A percentile compares a stretch with the other conserved stretches of the same genome.
These are phyloP conservation scores for Canariomyces notabilis DNA, from an alignment of 2,329 filamentous ascomycete genomes.

Conservation along the genomic window DNA sequence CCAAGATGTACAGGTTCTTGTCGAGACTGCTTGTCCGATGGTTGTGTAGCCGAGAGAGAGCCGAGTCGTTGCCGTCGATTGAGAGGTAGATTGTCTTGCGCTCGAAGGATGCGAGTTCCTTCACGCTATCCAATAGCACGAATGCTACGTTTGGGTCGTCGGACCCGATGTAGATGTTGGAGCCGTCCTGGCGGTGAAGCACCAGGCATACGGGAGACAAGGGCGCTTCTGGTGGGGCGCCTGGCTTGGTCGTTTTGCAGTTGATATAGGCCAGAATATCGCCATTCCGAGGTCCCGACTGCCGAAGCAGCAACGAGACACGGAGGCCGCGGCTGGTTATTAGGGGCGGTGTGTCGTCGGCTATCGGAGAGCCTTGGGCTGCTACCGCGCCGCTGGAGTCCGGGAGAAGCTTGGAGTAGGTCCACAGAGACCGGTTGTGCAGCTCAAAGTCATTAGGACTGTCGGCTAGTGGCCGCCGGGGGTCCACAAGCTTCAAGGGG, in stretches of 20 bases:
- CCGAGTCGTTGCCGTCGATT: slow-evolving; percentile 4
- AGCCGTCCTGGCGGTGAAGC: slow-evolving; percentile 6
- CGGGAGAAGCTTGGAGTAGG: slow-evolving; percentile 13
- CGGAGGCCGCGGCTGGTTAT: slow-evolving; percentile 19
- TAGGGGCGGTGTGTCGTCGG: slow-evolving; percentile 19
- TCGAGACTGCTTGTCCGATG: slow-evolving; percentile 14
- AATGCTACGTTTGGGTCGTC: slow-evolving; percentile 19
- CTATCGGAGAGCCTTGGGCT: not conserved
- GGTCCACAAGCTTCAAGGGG: slow-evolving; percentile 1
- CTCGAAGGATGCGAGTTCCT: slow-evolving; percentile 11
- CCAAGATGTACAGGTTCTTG: slow-evolving; percentile 18
- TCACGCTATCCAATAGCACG: slow-evolving; percentile 11
- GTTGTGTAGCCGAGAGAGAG: slow-evolving; percentile 6
- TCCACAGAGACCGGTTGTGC: slow-evolving; percentile 17
- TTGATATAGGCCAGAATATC: slow-evolving; percentile 21
- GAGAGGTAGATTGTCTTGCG: slow-evolving; percentile 19
- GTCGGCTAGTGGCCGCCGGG: slow-evolving; percentile 16
- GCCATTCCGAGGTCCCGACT: not conserved
- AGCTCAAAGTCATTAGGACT: slow-evolving; percentile 19
- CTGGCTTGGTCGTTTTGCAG: slow-evolving; percentile 13
- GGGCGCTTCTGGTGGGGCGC: not conserved
- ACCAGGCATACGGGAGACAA: slow-evolving; percentile 17
- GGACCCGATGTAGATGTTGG: slow-evolving; percentile 18
- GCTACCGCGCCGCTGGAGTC: not conserved
- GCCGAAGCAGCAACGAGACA: slow-evolving; percentile 11